Percentiles rank a stretch among this genome's conserved stretches.
Evolutionary conservation across 495 filamentous ascomycete species (phyloP).

Genomic region (Neurospora sp.): DNA sequence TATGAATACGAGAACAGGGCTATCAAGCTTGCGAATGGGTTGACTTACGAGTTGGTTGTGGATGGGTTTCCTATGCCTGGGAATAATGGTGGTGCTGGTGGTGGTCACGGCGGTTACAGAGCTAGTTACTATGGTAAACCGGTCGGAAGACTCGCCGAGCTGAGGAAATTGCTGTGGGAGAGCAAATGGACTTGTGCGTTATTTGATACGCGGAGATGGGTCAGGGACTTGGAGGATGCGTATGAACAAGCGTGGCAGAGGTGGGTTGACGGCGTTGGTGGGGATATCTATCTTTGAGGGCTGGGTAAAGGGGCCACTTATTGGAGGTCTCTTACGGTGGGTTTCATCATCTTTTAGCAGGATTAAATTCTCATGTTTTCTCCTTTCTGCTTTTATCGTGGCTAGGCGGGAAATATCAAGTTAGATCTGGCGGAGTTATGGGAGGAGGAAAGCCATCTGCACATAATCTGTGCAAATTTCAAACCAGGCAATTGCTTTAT

Average conservation of each 20-base stretch:
- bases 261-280: slow-evolving; percentile 79
- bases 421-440: background rate
- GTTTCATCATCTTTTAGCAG: background rate
- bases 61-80: background rate
- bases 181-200: slow-evolving; percentile 73
- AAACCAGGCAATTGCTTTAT: background rate
- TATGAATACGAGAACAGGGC: slow-evolving; percentile 75
- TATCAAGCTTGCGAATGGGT: slow-evolving; percentile 55
- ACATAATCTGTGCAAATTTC: background rate
- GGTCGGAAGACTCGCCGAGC: slow-evolving; percentile 57
- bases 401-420: background rate
- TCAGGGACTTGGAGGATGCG: slow-evolving; percentile 78
- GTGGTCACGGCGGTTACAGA: background rate
- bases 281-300: slow-evolving; percentile 66
- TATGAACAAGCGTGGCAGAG: slow-evolving; percentile 80
- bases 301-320: background rate
- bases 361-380: background rate
- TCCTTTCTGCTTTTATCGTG: background rate
- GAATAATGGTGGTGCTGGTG: background rate
- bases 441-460: background rate
- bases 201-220: slow-evolving; percentile 91
- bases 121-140: slow-evolving; percentile 40
- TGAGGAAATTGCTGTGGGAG: slow-evolving; percentile 71
- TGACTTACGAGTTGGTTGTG: slow-evolving; percentile 44
- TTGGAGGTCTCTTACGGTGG: background rate